Conservation (phyloP, 2,329 filamentous ascomycete genomes). For the Aphanocladium album region DNA sequence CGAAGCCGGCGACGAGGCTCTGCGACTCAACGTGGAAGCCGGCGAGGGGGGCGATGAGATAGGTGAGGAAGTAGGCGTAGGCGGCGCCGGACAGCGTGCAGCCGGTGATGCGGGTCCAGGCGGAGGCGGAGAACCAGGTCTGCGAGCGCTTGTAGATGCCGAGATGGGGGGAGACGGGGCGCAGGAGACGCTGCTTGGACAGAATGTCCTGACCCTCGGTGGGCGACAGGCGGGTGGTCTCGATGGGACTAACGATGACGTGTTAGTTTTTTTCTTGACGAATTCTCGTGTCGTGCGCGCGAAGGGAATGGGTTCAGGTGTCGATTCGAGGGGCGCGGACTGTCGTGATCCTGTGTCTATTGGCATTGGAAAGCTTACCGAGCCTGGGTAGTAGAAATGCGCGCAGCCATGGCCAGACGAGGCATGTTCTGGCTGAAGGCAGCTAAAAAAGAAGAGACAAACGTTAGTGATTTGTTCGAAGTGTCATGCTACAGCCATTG, state of each 20-base stretch:
- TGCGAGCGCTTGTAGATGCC: conserved; percentile 81
- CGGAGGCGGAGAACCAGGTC: conserved; percentile 71
- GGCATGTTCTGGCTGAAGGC: conserved; percentile 43
- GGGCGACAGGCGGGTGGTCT: conserved; percentile 53
- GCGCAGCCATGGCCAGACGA: conserved; percentile 39
- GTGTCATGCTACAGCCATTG: not conserved
- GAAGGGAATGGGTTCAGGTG: not conserved
- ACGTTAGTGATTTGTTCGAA: not conserved
- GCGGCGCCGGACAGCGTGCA: conserved; percentile 61
- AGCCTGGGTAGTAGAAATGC: conserved; percentile 38
- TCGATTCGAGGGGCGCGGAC: not conserved
- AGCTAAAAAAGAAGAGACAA: conserved; percentile 12
- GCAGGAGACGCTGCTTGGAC: conserved; percentile 70
- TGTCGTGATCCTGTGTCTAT: not conserved
- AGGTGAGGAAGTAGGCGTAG: conserved; percentile 75
- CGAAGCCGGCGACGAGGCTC: conserved; percentile 56
- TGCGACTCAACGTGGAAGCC: conserved; percentile 59
- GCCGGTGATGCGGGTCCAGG: conserved; percentile 75
- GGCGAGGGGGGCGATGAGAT: conserved; percentile 72
- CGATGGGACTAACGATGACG: conserved; percentile 37
- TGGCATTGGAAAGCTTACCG: conserved; percentile 35
- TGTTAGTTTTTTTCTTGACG: not conserved
- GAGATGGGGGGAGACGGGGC: conserved; percentile 81
- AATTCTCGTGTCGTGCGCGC: not conserved
- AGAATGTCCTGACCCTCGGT: conserved; percentile 61